These are phyloP conservation scores for Cardamine chenopodiifolia DNA, from an alignment of 345 rosid genomes.

Conservation along the genomic window DNA sequence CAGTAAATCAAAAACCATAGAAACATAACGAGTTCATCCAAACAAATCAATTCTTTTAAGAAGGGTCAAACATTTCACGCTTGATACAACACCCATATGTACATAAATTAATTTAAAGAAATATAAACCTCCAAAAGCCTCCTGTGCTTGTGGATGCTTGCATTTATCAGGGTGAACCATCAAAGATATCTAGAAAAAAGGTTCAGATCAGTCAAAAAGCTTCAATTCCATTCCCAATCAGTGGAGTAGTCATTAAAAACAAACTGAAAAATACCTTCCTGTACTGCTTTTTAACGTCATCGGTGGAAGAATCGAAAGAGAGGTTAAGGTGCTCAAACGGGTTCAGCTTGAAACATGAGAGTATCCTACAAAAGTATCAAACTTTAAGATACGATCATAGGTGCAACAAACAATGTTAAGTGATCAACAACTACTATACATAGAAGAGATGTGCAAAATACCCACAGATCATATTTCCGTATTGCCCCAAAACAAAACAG, in stretches of 20 bases:
- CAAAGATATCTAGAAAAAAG: slow-evolving; percentile 65
- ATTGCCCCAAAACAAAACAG: neutral
- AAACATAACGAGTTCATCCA: slow-evolving; percentile 10
- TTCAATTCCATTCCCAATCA: neutral
- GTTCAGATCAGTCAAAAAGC: slow-evolving; percentile 26
- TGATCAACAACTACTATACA: neutral
- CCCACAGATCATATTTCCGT: neutral
- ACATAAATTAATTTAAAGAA: neutral
- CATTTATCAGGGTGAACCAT: slow-evolving; percentile 98
- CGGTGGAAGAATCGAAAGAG: slow-evolving; percentile 69
- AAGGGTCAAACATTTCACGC: neutral
- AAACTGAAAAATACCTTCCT: slow-evolving; percentile 67
- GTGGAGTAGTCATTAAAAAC: neutral
- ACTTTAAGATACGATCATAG: neutral
- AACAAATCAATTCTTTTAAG: neutral
- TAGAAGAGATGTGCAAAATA: no score
- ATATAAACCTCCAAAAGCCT: slow-evolving; percentile 83
- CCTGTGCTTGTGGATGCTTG: slow-evolving; percentile 97
- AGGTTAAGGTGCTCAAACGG: slow-evolving; percentile 88
- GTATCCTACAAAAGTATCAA: slow-evolving; percentile 62
- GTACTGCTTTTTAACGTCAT: slow-evolving; percentile 84
- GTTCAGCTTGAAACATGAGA: slow-evolving; percentile 94
- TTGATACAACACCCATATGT: slow-evolving; percentile 7
- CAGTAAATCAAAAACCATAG: slow-evolving; percentile 38
- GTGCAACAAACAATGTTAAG: neutral